Percentiles rank a stretch among this genome's conserved stretches.
Conservation (phyloP, 2,329 filamentous ascomycete genomes). For the Phyllosticta capitalensis region DNA sequence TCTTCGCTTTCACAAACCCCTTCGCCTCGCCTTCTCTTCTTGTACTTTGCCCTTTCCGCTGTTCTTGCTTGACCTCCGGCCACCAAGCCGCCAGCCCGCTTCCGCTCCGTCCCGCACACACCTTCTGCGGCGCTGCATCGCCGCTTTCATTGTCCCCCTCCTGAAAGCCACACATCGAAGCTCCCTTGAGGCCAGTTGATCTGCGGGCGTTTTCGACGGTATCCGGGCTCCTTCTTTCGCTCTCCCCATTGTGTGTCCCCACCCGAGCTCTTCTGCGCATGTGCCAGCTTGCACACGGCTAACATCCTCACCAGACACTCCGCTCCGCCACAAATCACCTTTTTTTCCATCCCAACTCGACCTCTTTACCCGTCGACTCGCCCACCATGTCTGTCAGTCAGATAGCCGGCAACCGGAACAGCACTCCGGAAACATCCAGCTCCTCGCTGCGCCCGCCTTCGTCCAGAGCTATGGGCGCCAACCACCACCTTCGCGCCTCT, state of each 20-base stretch:
- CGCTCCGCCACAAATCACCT: background rate
- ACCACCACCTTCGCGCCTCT: slow-evolving; percentile 83
- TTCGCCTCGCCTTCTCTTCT: slow-evolving; percentile 10
- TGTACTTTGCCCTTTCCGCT: slow-evolving; percentile 8
- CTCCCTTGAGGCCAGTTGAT: slow-evolving; percentile 13
- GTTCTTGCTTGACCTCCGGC: background rate
- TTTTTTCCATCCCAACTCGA: background rate
- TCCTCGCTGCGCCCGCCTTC: slow-evolving; percentile 74
- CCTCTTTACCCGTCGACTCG: background rate
- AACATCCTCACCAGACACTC: background rate
- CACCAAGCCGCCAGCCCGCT: background rate
- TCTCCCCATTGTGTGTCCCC: slow-evolving; percentile 1
- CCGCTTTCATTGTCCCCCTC: slow-evolving; percentile 1
- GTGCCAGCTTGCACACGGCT: background rate
- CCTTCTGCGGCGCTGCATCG: background rate
- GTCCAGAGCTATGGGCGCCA: slow-evolving; percentile 65
- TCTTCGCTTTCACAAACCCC: background rate
- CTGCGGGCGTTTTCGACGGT: slow-evolving; percentile 10
- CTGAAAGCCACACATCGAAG: slow-evolving; percentile 10
- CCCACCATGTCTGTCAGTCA: slow-evolving; percentile 38
- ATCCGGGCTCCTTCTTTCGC: background rate
- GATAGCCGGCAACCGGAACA: slow-evolving; percentile 71
- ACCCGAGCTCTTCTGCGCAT: background rate
- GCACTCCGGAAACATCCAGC: slow-evolving; percentile 84
- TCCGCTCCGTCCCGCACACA: slow-evolving; percentile 5